These are phyloP conservation scores for Nitzschia sp. DNA, from an alignment of 108 stramenopile genomes.

Conservation along the genomic window DNA sequence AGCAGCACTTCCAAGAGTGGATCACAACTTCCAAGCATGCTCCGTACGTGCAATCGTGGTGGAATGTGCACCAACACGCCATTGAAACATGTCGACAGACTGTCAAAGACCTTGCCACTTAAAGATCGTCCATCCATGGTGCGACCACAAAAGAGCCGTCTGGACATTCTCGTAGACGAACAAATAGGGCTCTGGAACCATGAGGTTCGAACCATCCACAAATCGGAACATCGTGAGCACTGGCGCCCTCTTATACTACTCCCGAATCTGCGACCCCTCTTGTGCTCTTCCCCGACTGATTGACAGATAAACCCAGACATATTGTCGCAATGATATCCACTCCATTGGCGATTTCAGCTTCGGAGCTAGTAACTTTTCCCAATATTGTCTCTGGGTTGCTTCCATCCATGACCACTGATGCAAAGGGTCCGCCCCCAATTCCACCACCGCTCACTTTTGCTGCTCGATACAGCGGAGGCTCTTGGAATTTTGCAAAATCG, in stretches of 20 bases:
- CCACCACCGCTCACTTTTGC: constrained; percentile 16
- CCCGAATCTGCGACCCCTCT: constrained; percentile 8
- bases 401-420: constrained; percentile 9
- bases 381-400: constrained; percentile 2
- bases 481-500: constrained; percentile 14
- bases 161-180: no score
- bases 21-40: no score
- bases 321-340: constrained; percentile 14
- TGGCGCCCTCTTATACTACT: not conserved
- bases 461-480: constrained; percentile 15
- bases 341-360: constrained; percentile 4
- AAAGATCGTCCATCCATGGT: no score
- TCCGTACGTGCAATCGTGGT: no score
- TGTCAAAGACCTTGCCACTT: no score
- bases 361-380: not conserved
- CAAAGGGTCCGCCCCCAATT: not conserved
- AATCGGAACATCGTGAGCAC: no score
- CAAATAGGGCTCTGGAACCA: no score
- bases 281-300: constrained; percentile 8
- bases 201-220: no score
- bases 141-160: no score
- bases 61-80: no score
- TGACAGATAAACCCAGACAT: constrained; percentile 4
- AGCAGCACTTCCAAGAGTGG: no score
- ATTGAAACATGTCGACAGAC: no score